These are phyloP conservation scores for Cylindrodendrum hubeiense DNA, from an alignment of 2,329 filamentous ascomycete species.

Conservation along the genomic window DNA sequence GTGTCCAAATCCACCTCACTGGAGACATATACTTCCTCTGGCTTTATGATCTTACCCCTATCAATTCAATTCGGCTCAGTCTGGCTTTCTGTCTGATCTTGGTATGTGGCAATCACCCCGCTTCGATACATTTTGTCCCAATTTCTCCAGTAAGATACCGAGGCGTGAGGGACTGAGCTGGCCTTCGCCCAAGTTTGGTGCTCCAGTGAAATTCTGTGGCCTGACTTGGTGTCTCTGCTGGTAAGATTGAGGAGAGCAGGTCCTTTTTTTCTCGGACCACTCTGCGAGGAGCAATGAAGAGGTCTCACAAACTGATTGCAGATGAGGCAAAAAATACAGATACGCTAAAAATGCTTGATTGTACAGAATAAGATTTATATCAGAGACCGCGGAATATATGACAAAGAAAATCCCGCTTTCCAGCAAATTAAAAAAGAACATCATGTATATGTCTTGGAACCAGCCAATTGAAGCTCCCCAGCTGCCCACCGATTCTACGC, in stretches of 20 bases:
- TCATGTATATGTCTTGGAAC: too few species aligned
- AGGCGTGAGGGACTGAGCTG: background rate
- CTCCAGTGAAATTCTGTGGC: background rate
- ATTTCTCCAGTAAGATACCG: constrained; percentile 15
- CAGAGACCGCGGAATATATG: too few species aligned
- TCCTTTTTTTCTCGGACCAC: too few species aligned
- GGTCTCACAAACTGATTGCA: too few species aligned
- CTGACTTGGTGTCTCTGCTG: background rate
- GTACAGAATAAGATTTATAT: too few species aligned
- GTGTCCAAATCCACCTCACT: background rate
- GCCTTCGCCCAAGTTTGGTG: background rate
- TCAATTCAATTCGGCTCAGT: constrained; percentile 14
- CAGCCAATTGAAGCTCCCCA: too few species aligned
- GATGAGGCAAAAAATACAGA: too few species aligned
- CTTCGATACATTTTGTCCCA: background rate
- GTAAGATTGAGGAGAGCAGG: constrained; percentile 5
- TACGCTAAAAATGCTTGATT: too few species aligned
- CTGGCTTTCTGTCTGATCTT: constrained; percentile 11
- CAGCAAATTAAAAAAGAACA: too few species aligned
- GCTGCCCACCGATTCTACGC: too few species aligned
- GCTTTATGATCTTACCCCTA: constrained; percentile 13
- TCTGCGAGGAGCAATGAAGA: too few species aligned
- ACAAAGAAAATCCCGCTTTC: too few species aligned
- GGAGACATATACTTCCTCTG: constrained; percentile 23
- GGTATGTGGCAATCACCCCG: background rate